Percentiles rank a stretch among this genome's conserved stretches.
These are phyloP conservation scores for Castanopsis chinensis DNA, from an alignment of 306 rosid species.

Conservation along the genomic window DNA sequence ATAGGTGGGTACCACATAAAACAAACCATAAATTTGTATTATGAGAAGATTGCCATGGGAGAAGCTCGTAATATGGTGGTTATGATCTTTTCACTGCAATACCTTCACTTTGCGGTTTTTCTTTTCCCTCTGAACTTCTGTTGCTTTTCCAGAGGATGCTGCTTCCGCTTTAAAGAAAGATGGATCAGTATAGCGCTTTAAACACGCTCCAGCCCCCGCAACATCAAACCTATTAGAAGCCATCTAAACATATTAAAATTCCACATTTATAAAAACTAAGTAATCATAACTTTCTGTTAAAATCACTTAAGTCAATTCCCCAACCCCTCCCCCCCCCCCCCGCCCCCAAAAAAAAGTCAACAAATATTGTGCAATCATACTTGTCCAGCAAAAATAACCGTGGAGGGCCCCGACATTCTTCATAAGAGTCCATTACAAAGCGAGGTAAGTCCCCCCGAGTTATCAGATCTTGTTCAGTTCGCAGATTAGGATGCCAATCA, in stretches of 20 bases:
- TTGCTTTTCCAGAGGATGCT: constrained; percentile 35
- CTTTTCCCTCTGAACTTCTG: constrained; percentile 59
- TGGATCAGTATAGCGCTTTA: constrained; percentile 96
- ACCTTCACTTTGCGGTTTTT: constrained; percentile 70
- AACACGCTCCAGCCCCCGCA: constrained; percentile 97
- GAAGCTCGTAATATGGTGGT: background rate
- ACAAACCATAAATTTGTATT: background rate
- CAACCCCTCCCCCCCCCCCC: too few species aligned
- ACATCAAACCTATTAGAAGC: constrained; percentile 80
- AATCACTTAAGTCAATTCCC: background rate
- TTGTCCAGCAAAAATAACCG: constrained; percentile 89
- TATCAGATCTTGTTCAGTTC: constrained; percentile 57
- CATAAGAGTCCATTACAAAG: constrained; percentile 93
- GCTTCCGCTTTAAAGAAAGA: constrained; percentile 73
- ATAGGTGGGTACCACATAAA: background rate
- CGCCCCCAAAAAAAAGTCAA: background rate
- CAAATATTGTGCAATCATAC: constrained; percentile 43
- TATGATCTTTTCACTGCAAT: constrained; percentile 22
- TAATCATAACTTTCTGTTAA: background rate
- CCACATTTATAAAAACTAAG: constrained; percentile 19
- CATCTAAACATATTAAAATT: constrained; percentile 18
- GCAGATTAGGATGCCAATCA: constrained; percentile 90
- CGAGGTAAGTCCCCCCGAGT: constrained; percentile 87
- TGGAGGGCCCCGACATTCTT: constrained; percentile 92
- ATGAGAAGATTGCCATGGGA: constrained; percentile 1